Percentiles rank a stretch among this genome's conserved stretches.
Evolutionary conservation across 2,329 filamentous ascomycete genomes (phyloP).

Genomic region (Exophiala lecanii-corni): DNA sequence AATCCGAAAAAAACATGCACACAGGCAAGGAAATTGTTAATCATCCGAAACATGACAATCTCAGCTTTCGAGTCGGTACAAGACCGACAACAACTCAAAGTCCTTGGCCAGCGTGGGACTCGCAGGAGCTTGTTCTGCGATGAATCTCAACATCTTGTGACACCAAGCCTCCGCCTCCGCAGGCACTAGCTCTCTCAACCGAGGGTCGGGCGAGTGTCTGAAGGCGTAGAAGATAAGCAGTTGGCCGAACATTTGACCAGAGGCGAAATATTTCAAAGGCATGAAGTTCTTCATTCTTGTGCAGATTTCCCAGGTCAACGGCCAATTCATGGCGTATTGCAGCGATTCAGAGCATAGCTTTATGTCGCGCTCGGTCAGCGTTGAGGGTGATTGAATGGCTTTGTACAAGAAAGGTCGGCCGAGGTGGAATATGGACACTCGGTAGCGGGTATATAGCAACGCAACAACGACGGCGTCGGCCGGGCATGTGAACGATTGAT

Average conservation of each 20-base stretch:
- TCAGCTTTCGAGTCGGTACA: conserved; percentile 13
- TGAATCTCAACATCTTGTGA: conserved; percentile 37
- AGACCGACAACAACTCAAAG: conserved; percentile 32
- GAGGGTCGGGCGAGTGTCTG: conserved; percentile 34
- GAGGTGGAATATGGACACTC: conserved; percentile 20
- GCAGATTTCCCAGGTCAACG: conserved; percentile 36
- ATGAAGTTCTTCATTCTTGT: conserved; percentile 40
- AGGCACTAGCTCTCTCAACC: conserved; percentile 34
- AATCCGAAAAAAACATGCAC: too few relatives aligned
- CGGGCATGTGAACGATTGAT: conserved; percentile 9
- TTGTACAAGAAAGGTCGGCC: conserved; percentile 29
- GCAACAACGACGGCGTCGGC: conserved; percentile 19
- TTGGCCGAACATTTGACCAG: conserved; percentile 40
- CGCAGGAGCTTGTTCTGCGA: conserved; percentile 35
- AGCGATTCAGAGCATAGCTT: conserved; percentile 37
- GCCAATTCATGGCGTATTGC: conserved; percentile 40
- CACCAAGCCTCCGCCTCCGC: conserved; percentile 40
- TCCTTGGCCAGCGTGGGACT: conserved; percentile 39
- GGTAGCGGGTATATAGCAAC: conserved; percentile 18
- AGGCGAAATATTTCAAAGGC: conserved; percentile 40
- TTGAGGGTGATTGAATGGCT: conserved; percentile 36
- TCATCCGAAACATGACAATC: too few relatives aligned
- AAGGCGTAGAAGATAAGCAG: conserved; percentile 41
- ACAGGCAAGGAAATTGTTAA: too few relatives aligned
- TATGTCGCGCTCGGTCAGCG: conserved; percentile 37